Percentiles rank a stretch among this genome's conserved stretches.
Conservation (phyloP, 2,329 filamentous ascomycete genomes). For the Cladosporium oxysporum region DNA sequence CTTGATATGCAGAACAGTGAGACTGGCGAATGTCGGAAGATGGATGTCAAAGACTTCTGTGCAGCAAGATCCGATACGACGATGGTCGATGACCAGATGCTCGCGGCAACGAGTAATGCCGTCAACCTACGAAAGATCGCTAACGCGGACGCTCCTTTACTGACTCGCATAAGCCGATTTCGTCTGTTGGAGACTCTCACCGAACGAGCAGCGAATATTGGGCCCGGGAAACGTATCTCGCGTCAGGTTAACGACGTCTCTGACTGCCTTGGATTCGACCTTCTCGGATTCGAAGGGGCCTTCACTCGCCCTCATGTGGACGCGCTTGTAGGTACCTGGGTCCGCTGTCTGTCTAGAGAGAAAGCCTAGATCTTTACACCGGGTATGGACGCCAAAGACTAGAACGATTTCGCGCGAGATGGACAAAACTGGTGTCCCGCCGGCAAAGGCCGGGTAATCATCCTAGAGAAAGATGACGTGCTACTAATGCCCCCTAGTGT, state of each 20-base stretch:
- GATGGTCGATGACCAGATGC: neutral
- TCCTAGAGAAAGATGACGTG: constrained; percentile 12
- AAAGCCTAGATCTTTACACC: constrained; percentile 16
- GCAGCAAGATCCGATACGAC: neutral
- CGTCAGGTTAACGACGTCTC: neutral
- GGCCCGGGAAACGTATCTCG: neutral
- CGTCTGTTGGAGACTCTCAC: constrained; percentile 13
- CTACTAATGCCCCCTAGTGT: constrained; percentile 9
- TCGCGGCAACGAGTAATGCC: neutral
- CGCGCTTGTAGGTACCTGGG: constrained; percentile 16
- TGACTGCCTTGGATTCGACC: constrained; percentile 12
- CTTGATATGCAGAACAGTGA: constrained; percentile 7
- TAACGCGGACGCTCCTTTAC: constrained; percentile 5
- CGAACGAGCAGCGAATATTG: constrained; percentile 3
- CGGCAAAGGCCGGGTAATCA: constrained; percentile 5
- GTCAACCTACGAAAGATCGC: constrained; percentile 9
- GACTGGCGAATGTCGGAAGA: constrained; percentile 14
- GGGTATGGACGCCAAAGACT: constrained; percentile 8
- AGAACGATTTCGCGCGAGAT: constrained; percentile 14
- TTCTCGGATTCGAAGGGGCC: constrained; percentile 34
- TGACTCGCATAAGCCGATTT: constrained; percentile 16
- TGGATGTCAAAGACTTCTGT: constrained; percentile 1
- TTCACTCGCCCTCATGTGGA: constrained; percentile 30
- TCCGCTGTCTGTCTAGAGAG: constrained; percentile 12
- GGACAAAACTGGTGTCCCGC: constrained; percentile 8